Conservation (phyloP, 2,329 filamentous ascomycete species). For the Akanthomyces muscarius region DNA sequence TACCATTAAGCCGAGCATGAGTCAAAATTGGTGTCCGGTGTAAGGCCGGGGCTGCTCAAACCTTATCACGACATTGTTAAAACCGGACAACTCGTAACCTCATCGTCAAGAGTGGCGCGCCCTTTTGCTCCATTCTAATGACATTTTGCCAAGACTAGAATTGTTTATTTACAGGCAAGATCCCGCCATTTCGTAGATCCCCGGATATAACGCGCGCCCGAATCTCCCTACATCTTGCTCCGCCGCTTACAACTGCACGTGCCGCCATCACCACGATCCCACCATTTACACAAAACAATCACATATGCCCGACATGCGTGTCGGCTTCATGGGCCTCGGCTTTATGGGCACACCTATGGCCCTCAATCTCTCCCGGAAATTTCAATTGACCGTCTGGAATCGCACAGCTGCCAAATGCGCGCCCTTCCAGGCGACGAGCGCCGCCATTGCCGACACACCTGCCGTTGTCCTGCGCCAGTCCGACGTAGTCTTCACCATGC, state of each 20-base stretch:
- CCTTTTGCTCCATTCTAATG: constrained; percentile 9
- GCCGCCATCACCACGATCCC: background rate
- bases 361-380: constrained; percentile 27
- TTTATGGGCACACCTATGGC: constrained; percentile 34
- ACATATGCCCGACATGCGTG: constrained; percentile 16
- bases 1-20: background rate
- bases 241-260: background rate
- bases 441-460: constrained; percentile 24
- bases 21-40: background rate
- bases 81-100: background rate
- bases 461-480: constrained; percentile 25
- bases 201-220: background rate
- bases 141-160: background rate
- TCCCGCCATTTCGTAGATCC: background rate
- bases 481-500: constrained; percentile 31
- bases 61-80: background rate
- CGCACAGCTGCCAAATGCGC: constrained; percentile 27
- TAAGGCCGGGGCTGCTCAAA: background rate
- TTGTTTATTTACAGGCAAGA: background rate
- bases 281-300: background rate
- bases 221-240: background rate
- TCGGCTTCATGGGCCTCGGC: constrained; percentile 32
- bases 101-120: constrained; percentile 2
- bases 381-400: constrained; percentile 30
- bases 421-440: constrained; percentile 22